A percentile compares a stretch with the other conserved stretches of the same genome.
Evolutionary conservation across 495 filamentous ascomycete genomes (phyloP).

Genomic region (Durotheca rogersii): DNA sequence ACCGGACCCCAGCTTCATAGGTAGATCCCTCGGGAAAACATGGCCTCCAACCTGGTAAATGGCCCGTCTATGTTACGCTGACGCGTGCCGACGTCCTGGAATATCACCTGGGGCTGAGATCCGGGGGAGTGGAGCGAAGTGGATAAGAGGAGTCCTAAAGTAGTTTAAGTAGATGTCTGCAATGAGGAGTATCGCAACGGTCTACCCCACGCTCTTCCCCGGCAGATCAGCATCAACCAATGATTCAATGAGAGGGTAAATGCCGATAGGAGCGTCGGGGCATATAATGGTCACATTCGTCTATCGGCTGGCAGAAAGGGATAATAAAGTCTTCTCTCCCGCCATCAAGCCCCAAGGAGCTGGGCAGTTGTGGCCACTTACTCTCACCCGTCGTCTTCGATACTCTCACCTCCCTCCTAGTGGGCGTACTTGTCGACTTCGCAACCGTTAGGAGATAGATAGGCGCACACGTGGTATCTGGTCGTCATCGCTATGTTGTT

Average conservation of each 20-base stretch:
- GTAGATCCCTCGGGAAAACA: not conserved
- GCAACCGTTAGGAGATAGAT: not conserved
- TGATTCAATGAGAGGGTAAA: slow-evolving; percentile 25
- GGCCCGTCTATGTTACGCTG: slow-evolving; percentile 2
- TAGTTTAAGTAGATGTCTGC: slow-evolving; percentile 20
- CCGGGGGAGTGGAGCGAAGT: slow-evolving; percentile 18
- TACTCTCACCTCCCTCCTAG: not conserved
- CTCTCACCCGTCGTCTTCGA: not conserved
- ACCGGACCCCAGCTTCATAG: not conserved
- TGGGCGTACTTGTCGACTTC: not conserved
- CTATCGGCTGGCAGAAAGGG: not conserved
- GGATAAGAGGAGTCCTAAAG: slow-evolving; percentile 17
- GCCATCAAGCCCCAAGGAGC: slow-evolving; percentile 6
- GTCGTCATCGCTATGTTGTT: slow-evolving; percentile 21
- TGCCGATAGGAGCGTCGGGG: slow-evolving; percentile 22
- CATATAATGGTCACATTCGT: slow-evolving; percentile 16
- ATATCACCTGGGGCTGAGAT: not conserved
- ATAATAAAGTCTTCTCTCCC: slow-evolving; percentile 12
- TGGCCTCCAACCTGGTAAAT: not conserved
- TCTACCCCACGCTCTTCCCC: slow-evolving; percentile 33
- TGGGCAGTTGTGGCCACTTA: not conserved
- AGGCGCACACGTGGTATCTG: not conserved
- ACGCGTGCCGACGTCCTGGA: slow-evolving; percentile 4
- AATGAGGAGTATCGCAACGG: slow-evolving; percentile 28
- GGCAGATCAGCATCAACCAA: slow-evolving; percentile 35